Base-by-base conservation (phyloP, 225 moss, liverwort and hornwort species). In the Climacium dendroides region DNA sequence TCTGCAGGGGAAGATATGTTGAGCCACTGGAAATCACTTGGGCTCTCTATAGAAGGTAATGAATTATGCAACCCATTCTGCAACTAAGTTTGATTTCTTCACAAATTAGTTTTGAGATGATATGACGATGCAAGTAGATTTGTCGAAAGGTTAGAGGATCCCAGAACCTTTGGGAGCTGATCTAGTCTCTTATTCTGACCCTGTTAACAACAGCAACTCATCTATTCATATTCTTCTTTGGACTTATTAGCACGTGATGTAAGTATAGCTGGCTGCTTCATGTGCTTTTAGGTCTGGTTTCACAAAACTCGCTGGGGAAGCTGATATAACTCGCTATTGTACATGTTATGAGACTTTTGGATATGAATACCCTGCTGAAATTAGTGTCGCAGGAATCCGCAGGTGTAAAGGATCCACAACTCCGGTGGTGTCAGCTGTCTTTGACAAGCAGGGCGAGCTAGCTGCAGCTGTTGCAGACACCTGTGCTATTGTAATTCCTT, bases 401-500 rank as follows among this genome's bases (percentile, higher is more conserved):
- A 94, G 92, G 87, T 97, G 95, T 89, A 84, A 86, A 89, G 95
- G 94, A 87, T 78, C 88, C 77, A 94, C 96, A 83, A 99, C 97
- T 74, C 97, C 97, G 18, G 94, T 96, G 70, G 95, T 97, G 72
- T 97, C 96, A 83, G 95, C 97, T 48, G 95, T 99, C 70, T 96
- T 96, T 93, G 99, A 99, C 89, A 93, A 85, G 87, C 91, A 89
- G 67, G 97, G 99, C 84, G 99, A 99, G 91, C 66, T 98, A 84
- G 92, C 94, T 89, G 95, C 94, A 75, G 96, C 96, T 86, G 95
- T 98, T 86, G 97, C 97, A 18, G 95, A 98, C 89, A 95, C 95
- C 48, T 83, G 85, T 83, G 92, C 95, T 65, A 91, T 98, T 64
- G 98, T 97, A 91, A 92, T 91, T 87, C 41, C 78, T 82, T 87